phyloP scores from a whole-genome alignment of 805 yeast genomes.

The Jamesozyma piceae region DNA sequence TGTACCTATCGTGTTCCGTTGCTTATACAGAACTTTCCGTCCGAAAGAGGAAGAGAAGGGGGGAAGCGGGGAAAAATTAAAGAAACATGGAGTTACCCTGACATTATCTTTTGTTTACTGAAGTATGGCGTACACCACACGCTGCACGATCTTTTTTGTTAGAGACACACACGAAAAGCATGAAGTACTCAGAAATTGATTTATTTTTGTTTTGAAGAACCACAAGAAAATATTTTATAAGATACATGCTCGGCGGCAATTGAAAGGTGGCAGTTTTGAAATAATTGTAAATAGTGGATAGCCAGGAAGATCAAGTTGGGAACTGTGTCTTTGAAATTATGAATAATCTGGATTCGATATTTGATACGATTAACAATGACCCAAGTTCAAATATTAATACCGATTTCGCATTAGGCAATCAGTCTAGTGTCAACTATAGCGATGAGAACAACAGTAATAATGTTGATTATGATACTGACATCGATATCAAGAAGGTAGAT shows the following conservation, averaged over 20 bases:
- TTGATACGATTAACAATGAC: not conserved
- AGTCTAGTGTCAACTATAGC: too few species aligned
- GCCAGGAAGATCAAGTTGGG: too few species aligned
- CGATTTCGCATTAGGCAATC: not conserved
- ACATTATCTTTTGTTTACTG: too few species aligned
- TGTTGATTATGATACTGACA: not conserved
- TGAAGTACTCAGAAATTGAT: too few species aligned
- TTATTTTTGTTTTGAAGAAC: not conserved
- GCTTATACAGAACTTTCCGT: too few species aligned
- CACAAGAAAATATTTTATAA: not conserved
- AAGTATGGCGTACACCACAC: too few species aligned
- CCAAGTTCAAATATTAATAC: not conserved
- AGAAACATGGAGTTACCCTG: too few species aligned
- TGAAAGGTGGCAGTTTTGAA: not conserved
- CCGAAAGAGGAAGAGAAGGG: not conserved
- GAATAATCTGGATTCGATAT: not conserved
- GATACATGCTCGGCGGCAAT: not conserved
- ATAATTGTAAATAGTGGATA: too few species aligned
- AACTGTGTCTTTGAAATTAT: not conserved
- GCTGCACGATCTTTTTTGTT: too few species aligned
- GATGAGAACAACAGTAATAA: too few species aligned
- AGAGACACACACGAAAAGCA: too few species aligned
- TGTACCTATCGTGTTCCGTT: too few species aligned
- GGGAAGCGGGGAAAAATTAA: not conserved
- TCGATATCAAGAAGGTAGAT: not conserved